phyloP scores from a whole-genome alignment of 768 basidiomycete species.

The Suillus subluteus region DNA sequence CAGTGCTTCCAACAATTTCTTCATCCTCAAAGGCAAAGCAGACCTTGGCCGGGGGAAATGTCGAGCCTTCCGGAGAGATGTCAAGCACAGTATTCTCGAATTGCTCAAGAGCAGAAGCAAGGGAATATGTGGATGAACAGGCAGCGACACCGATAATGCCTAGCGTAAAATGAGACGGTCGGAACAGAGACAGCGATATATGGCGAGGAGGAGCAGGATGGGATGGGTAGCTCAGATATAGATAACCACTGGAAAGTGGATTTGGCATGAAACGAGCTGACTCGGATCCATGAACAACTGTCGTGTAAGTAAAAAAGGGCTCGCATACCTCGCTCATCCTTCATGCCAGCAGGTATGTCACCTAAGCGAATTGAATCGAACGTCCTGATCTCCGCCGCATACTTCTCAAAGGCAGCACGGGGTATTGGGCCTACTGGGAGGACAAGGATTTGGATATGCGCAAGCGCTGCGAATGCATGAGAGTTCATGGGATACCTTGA shows the following conservation, averaged over 20 bases:
- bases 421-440: conserved; percentile 83
- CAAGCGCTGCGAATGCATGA: conserved; percentile 78
- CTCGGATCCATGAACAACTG: conserved; percentile 13
- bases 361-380: conserved; percentile 76
- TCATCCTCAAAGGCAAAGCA: conserved; percentile 87
- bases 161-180: conserved; percentile 80
- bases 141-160: conserved; percentile 88
- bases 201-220: conserved; percentile 77
- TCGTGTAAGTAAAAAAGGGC: conserved; percentile 7
- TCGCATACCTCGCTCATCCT: conserved; percentile 72
- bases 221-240: conserved; percentile 79
- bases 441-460: conserved; percentile 83
- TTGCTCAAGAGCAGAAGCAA: conserved; percentile 58
- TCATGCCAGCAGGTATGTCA: conserved; percentile 80
- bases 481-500: conserved; percentile 56
- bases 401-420: conserved; percentile 69
- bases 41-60: conserved; percentile 78
- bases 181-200: conserved; percentile 68
- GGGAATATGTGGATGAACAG: conserved; percentile 57
- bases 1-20: conserved; percentile 50
- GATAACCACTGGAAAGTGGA: conserved; percentile 70
- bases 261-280: conserved; percentile 84
- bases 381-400: conserved; percentile 71
- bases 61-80: conserved; percentile 64
- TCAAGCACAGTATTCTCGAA: conserved; percentile 69